phyloP scores from a whole-genome alignment of 768 basidiomycete species.

The Rossbeevera mucosa region DNA sequence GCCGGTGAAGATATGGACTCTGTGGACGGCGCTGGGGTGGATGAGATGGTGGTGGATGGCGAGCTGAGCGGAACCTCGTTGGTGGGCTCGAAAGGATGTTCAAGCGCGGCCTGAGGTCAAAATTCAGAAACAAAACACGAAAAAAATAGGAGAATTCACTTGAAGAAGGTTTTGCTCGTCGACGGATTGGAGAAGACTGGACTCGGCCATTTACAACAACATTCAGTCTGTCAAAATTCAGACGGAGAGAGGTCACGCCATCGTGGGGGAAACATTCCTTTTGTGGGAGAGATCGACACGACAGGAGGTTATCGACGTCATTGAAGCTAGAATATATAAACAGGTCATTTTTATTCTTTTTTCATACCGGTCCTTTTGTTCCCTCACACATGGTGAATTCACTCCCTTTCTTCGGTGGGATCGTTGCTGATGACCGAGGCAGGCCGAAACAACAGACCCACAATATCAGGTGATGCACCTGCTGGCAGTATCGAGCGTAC shows the following conservation, averaged over 20 bases:
- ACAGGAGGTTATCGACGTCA: conserved; percentile 19
- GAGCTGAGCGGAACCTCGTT: conserved; percentile 19
- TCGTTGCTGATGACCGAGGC: conserved; percentile 1
- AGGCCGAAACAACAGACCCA: conserved; percentile 18
- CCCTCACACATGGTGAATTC: conserved; percentile 10
- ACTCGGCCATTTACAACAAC: conserved; percentile 23
- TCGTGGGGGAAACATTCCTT: too few relatives aligned
- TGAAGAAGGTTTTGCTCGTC: conserved; percentile 24
- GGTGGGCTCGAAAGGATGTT: conserved; percentile 24
- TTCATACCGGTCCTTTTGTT: neutral
- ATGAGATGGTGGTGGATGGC: neutral
- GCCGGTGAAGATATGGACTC: neutral
- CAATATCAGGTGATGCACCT: conserved; percentile 27
- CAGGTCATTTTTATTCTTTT: neutral
- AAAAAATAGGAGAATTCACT: too few relatives aligned
- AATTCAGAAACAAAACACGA: neutral
- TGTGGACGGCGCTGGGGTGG: neutral
- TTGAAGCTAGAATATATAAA: conserved; percentile 17
- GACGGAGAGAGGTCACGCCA: too few relatives aligned
- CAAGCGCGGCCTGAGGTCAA: conserved; percentile 20
- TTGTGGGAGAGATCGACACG: conserved; percentile 2
- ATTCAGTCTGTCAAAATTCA: too few relatives aligned
- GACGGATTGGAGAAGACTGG: conserved; percentile 17
- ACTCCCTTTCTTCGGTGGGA: neutral
- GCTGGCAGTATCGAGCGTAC: too few relatives aligned